Conservation (phyloP, 2,329 filamentous ascomycete species). For the Didymella keratinophila region DNA sequence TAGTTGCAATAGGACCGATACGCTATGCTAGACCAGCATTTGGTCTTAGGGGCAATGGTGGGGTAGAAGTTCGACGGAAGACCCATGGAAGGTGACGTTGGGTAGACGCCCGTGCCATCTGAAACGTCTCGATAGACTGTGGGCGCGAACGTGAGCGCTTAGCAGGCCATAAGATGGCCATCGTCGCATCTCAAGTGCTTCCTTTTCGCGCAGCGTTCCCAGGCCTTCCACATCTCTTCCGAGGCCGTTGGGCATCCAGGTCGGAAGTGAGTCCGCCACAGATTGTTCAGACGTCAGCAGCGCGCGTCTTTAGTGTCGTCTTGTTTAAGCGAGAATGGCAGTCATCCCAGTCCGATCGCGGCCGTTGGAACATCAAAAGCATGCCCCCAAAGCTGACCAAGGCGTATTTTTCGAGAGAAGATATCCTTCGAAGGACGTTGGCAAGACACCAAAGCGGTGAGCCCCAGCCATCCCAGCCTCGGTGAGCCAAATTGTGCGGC, state of each 20-base stretch:
- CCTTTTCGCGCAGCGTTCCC: background rate
- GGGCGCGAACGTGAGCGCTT: slow-evolving; percentile 19
- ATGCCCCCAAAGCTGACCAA: slow-evolving; percentile 5
- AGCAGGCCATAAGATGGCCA: background rate
- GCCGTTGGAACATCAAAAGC: slow-evolving; percentile 21
- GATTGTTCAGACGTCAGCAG: slow-evolving; percentile 34
- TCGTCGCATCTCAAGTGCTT: background rate
- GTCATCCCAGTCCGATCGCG: slow-evolving; percentile 30
- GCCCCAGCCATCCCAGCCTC: background rate
- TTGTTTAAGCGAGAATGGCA: slow-evolving; percentile 35
- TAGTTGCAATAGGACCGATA: slow-evolving; percentile 35
- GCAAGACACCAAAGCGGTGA: slow-evolving; percentile 1
- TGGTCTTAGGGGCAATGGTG: slow-evolving; percentile 24
- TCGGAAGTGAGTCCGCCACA: slow-evolving; percentile 36
- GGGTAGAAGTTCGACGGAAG: slow-evolving; percentile 25
- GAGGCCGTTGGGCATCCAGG: slow-evolving; percentile 27
- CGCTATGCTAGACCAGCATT: slow-evolving; percentile 26
- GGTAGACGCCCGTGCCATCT: slow-evolving; percentile 17
- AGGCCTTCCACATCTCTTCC: slow-evolving; percentile 2
- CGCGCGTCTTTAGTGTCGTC: slow-evolving; percentile 39
- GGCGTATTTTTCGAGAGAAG: background rate
- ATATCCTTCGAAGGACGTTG: background rate
- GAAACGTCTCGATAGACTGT: slow-evolving; percentile 11
- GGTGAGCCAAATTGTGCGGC: background rate
- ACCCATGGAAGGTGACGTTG: slow-evolving; percentile 19